Percentiles rank a stretch among this genome's conserved stretches.
phyloP scores from a whole-genome alignment of 2,329 filamentous ascomycete genomes.

The Orbilia blumenaviensis region DNA sequence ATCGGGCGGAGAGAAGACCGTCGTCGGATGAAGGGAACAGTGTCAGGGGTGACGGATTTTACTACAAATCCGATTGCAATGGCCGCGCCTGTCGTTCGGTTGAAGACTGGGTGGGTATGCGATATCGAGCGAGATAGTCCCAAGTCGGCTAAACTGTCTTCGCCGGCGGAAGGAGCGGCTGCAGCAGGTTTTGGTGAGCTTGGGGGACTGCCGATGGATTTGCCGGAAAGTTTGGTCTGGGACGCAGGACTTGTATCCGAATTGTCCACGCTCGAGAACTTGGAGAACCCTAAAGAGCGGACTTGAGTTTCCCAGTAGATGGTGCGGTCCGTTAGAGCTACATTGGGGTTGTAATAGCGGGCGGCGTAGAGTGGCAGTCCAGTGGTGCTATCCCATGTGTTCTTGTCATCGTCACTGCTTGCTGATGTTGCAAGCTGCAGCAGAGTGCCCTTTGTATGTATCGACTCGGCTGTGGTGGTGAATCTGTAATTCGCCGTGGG shows the following conservation, averaged over 20 bases:
- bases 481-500: slow-evolving; percentile 47
- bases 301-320: slow-evolving; percentile 50
- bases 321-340: slow-evolving; percentile 32
- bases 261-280: slow-evolving; percentile 44
- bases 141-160: slow-evolving; percentile 35
- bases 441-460: slow-evolving; percentile 47
- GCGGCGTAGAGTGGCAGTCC: slow-evolving; percentile 42
- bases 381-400: slow-evolving; percentile 50
- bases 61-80: slow-evolving; percentile 50
- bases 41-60: slow-evolving; percentile 52
- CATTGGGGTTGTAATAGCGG: slow-evolving; percentile 38
- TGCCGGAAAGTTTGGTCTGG: background rate
- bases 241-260: background rate
- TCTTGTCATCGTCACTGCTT: slow-evolving; percentile 48
- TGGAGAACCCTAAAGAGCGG: slow-evolving; percentile 41
- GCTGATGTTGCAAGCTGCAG: slow-evolving; percentile 40
- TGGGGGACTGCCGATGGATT: background rate
- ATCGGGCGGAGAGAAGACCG: slow-evolving; percentile 45
- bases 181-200: slow-evolving; percentile 4
- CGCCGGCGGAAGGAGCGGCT: background rate
- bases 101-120: slow-evolving; percentile 28
- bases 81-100: slow-evolving; percentile 24
- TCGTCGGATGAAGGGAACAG: slow-evolving; percentile 45
- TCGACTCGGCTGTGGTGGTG: slow-evolving; percentile 46
- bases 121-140: slow-evolving; percentile 50